Evolutionary conservation across 2,329 filamentous ascomycete genomes (phyloP).

Genomic region (Pseudogymnoascus sp.): DNA sequence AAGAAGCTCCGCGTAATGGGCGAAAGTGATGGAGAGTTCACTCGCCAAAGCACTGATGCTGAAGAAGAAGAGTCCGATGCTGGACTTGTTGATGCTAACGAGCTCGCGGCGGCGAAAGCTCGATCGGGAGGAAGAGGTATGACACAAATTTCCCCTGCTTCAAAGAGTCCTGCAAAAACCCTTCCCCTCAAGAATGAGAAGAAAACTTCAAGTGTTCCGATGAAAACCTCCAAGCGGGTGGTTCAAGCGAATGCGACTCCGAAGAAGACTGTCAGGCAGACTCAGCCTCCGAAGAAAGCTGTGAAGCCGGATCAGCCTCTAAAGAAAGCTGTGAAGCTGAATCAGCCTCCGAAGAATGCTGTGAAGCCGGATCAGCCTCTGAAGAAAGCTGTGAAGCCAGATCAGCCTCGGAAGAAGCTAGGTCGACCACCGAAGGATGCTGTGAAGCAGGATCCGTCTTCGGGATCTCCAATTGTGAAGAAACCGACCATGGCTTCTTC

Average conservation of each 20-base stretch:
- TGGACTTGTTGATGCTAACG: neutral
- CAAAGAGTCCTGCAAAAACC: neutral
- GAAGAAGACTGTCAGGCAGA: neutral
- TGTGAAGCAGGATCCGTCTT: neutral
- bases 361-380: neutral
- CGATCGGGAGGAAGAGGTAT: slow-evolving; percentile 4
- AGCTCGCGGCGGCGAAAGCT: neutral
- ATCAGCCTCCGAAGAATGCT: neutral
- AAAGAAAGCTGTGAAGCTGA: neutral
- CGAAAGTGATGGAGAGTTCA: slow-evolving; percentile 15
- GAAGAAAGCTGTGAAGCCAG: neutral
- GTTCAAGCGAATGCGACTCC: neutral
- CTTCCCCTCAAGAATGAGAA: neutral
- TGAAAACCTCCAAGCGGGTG: neutral
- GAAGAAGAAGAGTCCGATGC: slow-evolving; percentile 13
- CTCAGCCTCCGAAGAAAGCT: neutral
- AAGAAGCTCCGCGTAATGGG: neutral
- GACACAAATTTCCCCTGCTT: neutral
- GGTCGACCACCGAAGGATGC: neutral
- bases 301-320: neutral
- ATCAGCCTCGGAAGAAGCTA: neutral
- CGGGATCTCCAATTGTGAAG: neutral
- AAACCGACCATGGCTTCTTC: neutral
- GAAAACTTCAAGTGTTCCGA: neutral
- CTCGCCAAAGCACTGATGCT: slow-evolving; percentile 2